Evolutionary conservation across 345 rosid genomes (phyloP), one percentile per base, ranked within the genome.

Genomic region (Lagerstroemia speciosa): DNA sequence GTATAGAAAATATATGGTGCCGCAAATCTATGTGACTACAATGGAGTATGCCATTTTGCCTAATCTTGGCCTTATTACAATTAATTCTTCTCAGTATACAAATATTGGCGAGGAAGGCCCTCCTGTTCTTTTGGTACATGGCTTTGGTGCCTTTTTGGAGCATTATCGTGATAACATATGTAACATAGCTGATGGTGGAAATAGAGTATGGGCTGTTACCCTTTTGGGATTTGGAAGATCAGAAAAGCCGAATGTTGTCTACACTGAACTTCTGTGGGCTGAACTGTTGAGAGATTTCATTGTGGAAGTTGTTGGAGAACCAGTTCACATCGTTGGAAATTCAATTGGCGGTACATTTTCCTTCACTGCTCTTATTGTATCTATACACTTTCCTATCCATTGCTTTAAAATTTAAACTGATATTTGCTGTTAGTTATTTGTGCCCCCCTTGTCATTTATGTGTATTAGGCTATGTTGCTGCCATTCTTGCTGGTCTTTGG

Each of bases 81-180:
- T 53, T n/a, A n/a, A 24, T 53, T 57, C 73, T 65, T 75, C 76
- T 68, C 84, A 88, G 97, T 93, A 90, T 72, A 79, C 87, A 33
- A 76, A 78, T 63, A 80, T 55, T 76, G 98, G 96, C 31, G 57
- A 73, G 57, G 72, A 73, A 78, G 96, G 96, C 68, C 96, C 96
- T 69, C 82, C 93, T 2, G 74, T 77, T 72, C 87, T 93, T 66
- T 88, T 90, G 48, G 96, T 93, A 67, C 97, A 93, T 81, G 97
- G 98, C 67, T 93, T 93, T 87, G 98, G 97, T 74, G 97, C 98
- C 45, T 93, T 90, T 78, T 71, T 87, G 68, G 95, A 90, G 83
- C 97, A 93, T 69, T 93, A 83, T 71, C 90, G 95, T 1, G 91
- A 90, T 74, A 90, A 93, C 62, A 75, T 90, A 67, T 62, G 36